Evolutionary conservation across 2,329 filamentous ascomycete species (phyloP).

Genomic region (Diplodia intermedia): DNA sequence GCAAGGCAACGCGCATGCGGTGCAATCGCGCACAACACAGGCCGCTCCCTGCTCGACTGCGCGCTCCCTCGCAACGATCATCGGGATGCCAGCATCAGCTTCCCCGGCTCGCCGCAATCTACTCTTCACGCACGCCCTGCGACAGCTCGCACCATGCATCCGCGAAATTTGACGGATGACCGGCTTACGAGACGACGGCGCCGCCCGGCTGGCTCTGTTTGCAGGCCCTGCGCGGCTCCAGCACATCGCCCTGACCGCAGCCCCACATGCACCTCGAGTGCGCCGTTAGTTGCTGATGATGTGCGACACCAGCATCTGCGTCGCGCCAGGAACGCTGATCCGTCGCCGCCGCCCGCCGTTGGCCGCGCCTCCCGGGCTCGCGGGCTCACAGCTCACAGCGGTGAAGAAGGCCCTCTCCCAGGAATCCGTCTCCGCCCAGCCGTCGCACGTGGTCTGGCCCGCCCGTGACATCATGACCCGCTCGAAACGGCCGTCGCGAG

Average conservation of each 20-base stretch:
- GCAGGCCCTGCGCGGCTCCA: constrained; percentile 27
- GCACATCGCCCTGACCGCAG: neutral
- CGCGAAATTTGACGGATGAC: constrained; percentile 29
- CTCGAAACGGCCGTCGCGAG: constrained; percentile 15
- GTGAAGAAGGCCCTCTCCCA: constrained; percentile 30
- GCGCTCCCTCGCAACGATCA: constrained; percentile 14
- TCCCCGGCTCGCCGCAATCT: constrained; percentile 23
- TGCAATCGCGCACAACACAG: constrained; percentile 10
- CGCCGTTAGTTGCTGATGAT: constrained; percentile 6
- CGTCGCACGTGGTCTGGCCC: constrained; percentile 30
- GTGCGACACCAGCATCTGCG: constrained; percentile 25
- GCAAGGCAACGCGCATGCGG: constrained; percentile 20
- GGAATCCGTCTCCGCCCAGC: constrained; percentile 16
- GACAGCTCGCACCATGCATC: constrained; percentile 14
- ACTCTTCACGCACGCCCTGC: constrained; percentile 18
- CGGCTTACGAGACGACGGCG: constrained; percentile 15
- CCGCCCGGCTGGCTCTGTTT: constrained; percentile 16
- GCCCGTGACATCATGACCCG: constrained; percentile 31
- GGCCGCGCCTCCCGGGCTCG: constrained; percentile 7
- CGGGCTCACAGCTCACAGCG: constrained; percentile 5
- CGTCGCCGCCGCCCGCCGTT: constrained; percentile 6
- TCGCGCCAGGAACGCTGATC: constrained; percentile 26
- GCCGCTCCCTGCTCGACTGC: constrained; percentile 13
- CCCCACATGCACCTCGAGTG: neutral
- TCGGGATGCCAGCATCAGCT: constrained; percentile 26